Conservation (phyloP, 1,284 basidiomycete species). For the Violaceomyces palustris region DNA sequence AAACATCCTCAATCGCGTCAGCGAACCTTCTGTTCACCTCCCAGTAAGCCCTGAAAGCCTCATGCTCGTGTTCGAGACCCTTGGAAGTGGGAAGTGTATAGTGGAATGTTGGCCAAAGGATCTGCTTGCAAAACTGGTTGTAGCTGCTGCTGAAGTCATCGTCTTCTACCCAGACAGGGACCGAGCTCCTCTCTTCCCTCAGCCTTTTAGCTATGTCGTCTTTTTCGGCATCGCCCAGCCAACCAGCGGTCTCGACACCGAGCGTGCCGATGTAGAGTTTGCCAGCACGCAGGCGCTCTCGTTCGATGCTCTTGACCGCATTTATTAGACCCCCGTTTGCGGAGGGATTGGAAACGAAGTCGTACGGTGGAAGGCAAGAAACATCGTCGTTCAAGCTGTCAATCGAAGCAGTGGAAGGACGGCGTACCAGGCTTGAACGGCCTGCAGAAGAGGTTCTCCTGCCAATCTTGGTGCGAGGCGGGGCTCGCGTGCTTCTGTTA, state of each 20-base stretch:
- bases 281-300: slow-evolving; percentile 32
- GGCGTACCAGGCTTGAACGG: slow-evolving; percentile 16
- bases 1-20: slow-evolving; percentile 67
- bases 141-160: slow-evolving; percentile 66
- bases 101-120: slow-evolving; percentile 81
- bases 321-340: slow-evolving; percentile 52
- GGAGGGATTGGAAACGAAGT: slow-evolving; percentile 45
- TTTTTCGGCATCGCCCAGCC: slow-evolving; percentile 50
- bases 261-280: slow-evolving; percentile 49
- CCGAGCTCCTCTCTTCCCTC: slow-evolving; percentile 60
- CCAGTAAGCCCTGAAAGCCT: slow-evolving; percentile 70
- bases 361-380: slow-evolving; percentile 26
- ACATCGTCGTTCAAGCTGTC: slow-evolving; percentile 20
- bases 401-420: slow-evolving; percentile 26
- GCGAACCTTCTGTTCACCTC: slow-evolving; percentile 79
- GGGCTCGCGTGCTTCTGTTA: slow-evolving; percentile 16
- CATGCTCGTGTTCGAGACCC: slow-evolving; percentile 71
- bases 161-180: slow-evolving; percentile 71
- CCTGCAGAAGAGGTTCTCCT: slow-evolving; percentile 19
- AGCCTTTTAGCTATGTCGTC: slow-evolving; percentile 63
- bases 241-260: slow-evolving; percentile 38
- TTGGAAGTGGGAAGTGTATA: slow-evolving; percentile 79
- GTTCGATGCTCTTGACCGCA: slow-evolving; percentile 44
- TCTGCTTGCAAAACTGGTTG: slow-evolving; percentile 83
- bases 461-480: slow-evolving; percentile 4